These are phyloP conservation scores for Delonix regia DNA, from an alignment of 306 rosid genomes.

Conservation along the genomic window DNA sequence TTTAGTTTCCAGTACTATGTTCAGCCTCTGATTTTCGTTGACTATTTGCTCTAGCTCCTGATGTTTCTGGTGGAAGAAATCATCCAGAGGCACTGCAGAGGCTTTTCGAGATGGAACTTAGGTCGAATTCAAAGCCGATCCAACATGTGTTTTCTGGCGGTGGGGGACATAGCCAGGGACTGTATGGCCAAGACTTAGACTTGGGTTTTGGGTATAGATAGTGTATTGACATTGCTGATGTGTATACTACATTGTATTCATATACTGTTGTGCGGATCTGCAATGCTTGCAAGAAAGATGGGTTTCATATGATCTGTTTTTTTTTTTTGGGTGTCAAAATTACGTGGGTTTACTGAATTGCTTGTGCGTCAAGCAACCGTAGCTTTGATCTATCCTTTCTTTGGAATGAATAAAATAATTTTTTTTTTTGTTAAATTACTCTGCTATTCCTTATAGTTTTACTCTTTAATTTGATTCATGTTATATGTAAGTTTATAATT, in stretches of 20 bases:
- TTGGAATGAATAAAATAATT: not conserved
- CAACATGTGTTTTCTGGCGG: conserved; percentile 43
- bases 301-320: not conserved
- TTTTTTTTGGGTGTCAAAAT: not conserved
- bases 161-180: conserved; percentile 60
- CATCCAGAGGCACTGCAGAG: conserved; percentile 86
- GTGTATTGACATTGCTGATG: conserved; percentile 33
- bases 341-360: not conserved
- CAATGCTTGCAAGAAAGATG: not conserved
- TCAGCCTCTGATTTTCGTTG: conserved; percentile 17
- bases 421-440: not conserved
- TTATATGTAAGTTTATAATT: too few relatives aligned
- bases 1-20: conserved; percentile 2
- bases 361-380: not conserved
- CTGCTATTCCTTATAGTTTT: not conserved
- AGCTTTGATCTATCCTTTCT: not conserved
- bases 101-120: conserved; percentile 87
- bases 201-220: conserved; percentile 84
- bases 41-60: conserved; percentile 54
- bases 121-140: conserved; percentile 58
- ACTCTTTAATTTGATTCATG: not conserved
- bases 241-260: not conserved
- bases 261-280: not conserved
- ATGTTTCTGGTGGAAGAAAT: conserved; percentile 66
- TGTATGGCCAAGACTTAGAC: conserved; percentile 76